Percentiles rank a stretch among this genome's conserved stretches.
These are phyloP conservation scores for Fusarium domesticum DNA, from an alignment of 2,329 filamentous ascomycete genomes.

Conservation along the genomic window DNA sequence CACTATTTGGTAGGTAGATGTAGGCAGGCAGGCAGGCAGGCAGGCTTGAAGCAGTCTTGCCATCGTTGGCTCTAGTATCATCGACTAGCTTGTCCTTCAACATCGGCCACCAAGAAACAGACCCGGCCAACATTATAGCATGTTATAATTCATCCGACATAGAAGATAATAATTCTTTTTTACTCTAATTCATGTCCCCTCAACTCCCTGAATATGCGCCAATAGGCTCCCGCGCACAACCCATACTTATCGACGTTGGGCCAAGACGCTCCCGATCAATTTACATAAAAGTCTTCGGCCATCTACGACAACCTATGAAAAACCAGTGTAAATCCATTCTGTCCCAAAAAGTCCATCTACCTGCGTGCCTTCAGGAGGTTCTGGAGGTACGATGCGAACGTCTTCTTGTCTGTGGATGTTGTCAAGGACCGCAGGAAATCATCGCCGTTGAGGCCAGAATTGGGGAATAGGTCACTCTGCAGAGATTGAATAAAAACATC, in stretches of 20 bases:
- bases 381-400: constrained; percentile 62
- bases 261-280: too few relatives aligned
- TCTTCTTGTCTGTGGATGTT: constrained; percentile 57
- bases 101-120: too few relatives aligned
- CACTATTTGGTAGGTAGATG: too few relatives aligned
- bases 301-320: too few relatives aligned
- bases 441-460: constrained; percentile 60
- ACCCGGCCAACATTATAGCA: too few relatives aligned
- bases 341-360: constrained; percentile 23
- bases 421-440: constrained; percentile 60
- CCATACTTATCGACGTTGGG: too few relatives aligned
- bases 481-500: constrained; percentile 72
- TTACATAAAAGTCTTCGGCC: too few relatives aligned
- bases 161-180: constrained; percentile 29
- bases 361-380: constrained; percentile 50
- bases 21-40: too few relatives aligned
- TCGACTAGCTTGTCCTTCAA: too few relatives aligned
- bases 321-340: too few relatives aligned
- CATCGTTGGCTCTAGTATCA: too few relatives aligned
- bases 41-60: too few relatives aligned
- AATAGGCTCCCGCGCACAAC: constrained; percentile 24
- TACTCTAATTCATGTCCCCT: constrained; percentile 29
- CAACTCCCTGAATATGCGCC: constrained; percentile 32
- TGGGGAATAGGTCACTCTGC: constrained; percentile 60
- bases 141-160: constrained; percentile 24